phyloP scores from a whole-genome alignment of 208 protist genomes.

The Wallacemonas rigidus region DNA sequence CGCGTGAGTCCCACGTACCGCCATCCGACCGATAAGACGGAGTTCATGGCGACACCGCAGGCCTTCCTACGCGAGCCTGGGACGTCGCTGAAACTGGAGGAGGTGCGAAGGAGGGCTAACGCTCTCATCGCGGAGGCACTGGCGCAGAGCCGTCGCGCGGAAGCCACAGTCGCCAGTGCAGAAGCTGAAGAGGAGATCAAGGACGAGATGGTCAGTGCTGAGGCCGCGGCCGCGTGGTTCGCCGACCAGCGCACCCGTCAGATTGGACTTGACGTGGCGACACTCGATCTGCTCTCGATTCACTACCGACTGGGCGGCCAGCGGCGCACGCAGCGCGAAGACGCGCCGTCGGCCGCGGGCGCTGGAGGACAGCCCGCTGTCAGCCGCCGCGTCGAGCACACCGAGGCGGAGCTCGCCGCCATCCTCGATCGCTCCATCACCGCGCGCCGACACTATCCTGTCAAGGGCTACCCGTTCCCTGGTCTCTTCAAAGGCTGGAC shows the following conservation, averaged over 20 bases:
- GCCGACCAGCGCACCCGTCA: conserved; percentile 67
- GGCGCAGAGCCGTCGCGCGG: too few species aligned
- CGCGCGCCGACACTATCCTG: conserved; percentile 20
- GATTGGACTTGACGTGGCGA: conserved; percentile 62
- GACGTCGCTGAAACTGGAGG: conserved; percentile 19
- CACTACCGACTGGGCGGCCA: conserved; percentile 38
- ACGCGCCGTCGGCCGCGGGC: too few species aligned
- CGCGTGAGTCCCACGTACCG: conserved; percentile 41
- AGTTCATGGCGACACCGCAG: conserved; percentile 77
- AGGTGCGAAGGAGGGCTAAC: conserved; percentile 19
- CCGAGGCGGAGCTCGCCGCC: conserved; percentile 12
- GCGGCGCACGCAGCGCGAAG: conserved; percentile 8
- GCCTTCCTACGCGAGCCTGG: conserved; percentile 56
- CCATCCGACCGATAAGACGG: conserved; percentile 61
- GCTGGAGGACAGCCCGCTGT: background rate
- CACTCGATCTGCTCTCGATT: conserved; percentile 52
- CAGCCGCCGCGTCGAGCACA: conserved; percentile 2
- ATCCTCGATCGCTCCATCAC: conserved; percentile 1
- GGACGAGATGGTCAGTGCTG: conserved; percentile 1
- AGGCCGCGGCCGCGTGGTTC: conserved; percentile 51
- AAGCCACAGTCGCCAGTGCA: background rate
- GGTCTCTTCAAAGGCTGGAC: conserved; percentile 31
- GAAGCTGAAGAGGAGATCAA: background rate
- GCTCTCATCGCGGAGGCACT: background rate
- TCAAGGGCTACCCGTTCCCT: conserved; percentile 32